phyloP scores from a whole-genome alignment of 176 grass and related monocot species.

The Aegilops longissima region DNA sequence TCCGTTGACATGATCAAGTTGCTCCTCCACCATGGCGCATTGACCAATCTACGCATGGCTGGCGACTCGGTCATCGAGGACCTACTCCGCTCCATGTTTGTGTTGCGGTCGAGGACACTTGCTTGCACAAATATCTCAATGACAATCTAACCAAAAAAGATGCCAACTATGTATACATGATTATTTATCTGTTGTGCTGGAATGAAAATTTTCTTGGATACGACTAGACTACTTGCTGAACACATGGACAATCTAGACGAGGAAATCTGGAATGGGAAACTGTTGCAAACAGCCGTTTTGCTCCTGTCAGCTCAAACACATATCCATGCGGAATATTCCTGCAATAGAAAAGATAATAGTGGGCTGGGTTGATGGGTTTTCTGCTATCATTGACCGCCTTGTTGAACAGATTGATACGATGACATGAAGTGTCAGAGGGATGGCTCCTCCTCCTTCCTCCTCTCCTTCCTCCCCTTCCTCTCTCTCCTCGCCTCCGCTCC shows the following conservation, averaged over 20 bases:
- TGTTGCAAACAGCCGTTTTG: background rate
- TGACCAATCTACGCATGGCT: background rate
- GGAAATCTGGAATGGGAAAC: background rate
- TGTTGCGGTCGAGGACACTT: slow-evolving; percentile 28
- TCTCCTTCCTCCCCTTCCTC: too few species aligned
- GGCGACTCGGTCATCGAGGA: background rate
- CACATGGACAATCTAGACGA: background rate
- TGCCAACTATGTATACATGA: background rate
- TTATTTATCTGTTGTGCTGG: slow-evolving; percentile 24
- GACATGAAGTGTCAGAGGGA: too few species aligned
- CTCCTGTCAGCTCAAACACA: background rate
- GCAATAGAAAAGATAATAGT: background rate
- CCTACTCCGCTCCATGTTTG: slow-evolving; percentile 22
- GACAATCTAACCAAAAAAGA: slow-evolving; percentile 1
- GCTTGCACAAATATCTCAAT: slow-evolving; percentile 30
- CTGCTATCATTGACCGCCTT: background rate
- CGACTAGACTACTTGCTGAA: background rate
- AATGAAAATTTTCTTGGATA: slow-evolving; percentile 5
- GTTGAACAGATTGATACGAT: background rate
- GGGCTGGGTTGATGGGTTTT: background rate
- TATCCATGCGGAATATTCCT: background rate
- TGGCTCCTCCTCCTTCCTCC: too few species aligned
- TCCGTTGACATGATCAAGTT: slow-evolving; percentile 35
- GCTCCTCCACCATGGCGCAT: slow-evolving; percentile 1
- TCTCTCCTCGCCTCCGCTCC: too few species aligned